Conservation (phyloP, 2,329 filamentous ascomycete species). For the Xylariaceae sp. region DNA sequence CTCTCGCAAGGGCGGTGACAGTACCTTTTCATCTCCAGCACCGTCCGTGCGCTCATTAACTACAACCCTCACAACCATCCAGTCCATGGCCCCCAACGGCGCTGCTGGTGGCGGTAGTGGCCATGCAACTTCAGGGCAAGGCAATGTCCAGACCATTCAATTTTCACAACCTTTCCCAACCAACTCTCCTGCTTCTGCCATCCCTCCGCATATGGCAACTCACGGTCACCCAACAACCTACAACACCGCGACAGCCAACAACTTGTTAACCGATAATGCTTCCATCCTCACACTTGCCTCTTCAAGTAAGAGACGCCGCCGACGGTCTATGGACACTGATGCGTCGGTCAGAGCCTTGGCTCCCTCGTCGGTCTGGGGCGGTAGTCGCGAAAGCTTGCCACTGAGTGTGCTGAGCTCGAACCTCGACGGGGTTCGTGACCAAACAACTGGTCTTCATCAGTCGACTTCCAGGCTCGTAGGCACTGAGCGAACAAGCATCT, state of each 20-base stretch:
- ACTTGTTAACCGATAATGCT: slow-evolving; percentile 77
- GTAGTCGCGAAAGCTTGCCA: slow-evolving; percentile 74
- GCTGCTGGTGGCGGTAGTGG: slow-evolving; percentile 25
- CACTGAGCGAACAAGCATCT: slow-evolving; percentile 72
- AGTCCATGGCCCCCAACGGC: slow-evolving; percentile 63
- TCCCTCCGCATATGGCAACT: slow-evolving; percentile 64
- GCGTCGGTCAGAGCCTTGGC: slow-evolving; percentile 82
- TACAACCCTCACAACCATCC: slow-evolving; percentile 81
- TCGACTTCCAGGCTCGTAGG: slow-evolving; percentile 36
- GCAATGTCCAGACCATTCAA: slow-evolving; percentile 49
- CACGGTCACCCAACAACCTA: slow-evolving; percentile 64
- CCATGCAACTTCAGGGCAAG: slow-evolving; percentile 40
- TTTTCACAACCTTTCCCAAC: slow-evolving; percentile 64
- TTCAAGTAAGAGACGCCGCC: slow-evolving; percentile 71
- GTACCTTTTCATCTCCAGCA: slow-evolving; percentile 78
- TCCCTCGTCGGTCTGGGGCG: slow-evolving; percentile 76
- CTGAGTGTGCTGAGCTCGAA: slow-evolving; percentile 74
- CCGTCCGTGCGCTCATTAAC: slow-evolving; percentile 77
- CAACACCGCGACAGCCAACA: slow-evolving; percentile 74
- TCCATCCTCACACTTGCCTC: slow-evolving; percentile 82
- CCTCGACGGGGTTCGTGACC: slow-evolving; percentile 46
- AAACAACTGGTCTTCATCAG: slow-evolving; percentile 52
- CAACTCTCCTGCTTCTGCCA: slow-evolving; percentile 63
- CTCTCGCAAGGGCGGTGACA: slow-evolving; percentile 65
- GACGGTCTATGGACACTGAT: slow-evolving; percentile 79